Evolutionary conservation across 2,329 filamentous ascomycete genomes (phyloP).

Genomic region (Cercospora sp.): DNA sequence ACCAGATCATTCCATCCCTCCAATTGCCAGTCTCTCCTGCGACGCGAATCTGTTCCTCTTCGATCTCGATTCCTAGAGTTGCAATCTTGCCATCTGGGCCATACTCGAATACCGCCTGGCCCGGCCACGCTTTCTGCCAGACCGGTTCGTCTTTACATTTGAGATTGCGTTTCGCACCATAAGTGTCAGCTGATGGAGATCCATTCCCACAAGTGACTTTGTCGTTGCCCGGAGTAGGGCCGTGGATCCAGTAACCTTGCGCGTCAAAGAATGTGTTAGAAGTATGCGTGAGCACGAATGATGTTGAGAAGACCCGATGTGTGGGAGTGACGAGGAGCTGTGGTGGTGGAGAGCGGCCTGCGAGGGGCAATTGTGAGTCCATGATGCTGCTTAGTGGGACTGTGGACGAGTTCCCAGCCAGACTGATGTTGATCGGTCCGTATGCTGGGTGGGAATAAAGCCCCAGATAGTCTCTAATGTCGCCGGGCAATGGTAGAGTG

Average conservation of each 20-base stretch:
- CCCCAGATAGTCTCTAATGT: conserved; percentile 8
- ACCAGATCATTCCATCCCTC: conserved; percentile 28
- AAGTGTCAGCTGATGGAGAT: not conserved
- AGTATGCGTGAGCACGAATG: conserved; percentile 7
- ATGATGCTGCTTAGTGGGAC: not conserved
- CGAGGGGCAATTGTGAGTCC: not conserved
- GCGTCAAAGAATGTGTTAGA: conserved; percentile 9
- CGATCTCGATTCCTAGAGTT: conserved; percentile 14
- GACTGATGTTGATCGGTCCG: conserved; percentile 16
- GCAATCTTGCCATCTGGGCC: not conserved
- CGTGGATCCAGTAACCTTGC: not conserved
- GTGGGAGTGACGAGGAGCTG: conserved; percentile 1
- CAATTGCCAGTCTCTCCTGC: conserved; percentile 16
- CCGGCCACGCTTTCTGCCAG: not conserved
- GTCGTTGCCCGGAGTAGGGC: not conserved
- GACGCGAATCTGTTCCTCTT: conserved; percentile 16
- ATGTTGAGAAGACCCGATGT: not conserved
- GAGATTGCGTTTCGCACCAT: not conserved
- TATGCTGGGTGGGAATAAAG: conserved; percentile 17
- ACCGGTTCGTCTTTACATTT: conserved; percentile 14
- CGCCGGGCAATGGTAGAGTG: conserved; percentile 6
- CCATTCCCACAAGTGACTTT: not conserved
- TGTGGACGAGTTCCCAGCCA: not conserved
- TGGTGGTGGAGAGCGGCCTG: not conserved
- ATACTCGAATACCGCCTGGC: conserved; percentile 11